Conservation (phyloP, 805 yeast species). For the Saccharomycopsis vini region DNA sequence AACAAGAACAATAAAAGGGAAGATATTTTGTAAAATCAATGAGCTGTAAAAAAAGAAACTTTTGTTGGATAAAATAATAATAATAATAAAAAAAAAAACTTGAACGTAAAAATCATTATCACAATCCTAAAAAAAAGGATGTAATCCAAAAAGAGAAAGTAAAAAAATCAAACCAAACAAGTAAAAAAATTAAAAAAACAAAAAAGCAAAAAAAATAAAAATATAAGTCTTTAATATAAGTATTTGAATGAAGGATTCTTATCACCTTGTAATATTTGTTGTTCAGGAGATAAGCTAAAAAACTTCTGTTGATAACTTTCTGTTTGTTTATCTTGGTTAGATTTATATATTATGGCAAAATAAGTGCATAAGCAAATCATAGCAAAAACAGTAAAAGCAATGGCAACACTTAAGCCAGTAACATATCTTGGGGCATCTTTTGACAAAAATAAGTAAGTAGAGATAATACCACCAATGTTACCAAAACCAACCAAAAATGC, state of each 20-base stretch:
- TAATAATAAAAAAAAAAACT: no score
- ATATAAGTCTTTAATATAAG: constrained; percentile 25
- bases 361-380: constrained; percentile 30
- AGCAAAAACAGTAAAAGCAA: constrained; percentile 40
- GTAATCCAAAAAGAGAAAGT: no score
- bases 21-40: no score
- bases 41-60: no score
- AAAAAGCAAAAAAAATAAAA: no score
- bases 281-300: constrained; percentile 25
- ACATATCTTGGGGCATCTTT: constrained; percentile 50
- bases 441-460: constrained; percentile 47
- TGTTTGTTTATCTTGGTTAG: constrained; percentile 24
- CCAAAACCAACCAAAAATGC: constrained; percentile 65
- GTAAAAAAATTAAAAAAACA: no score
- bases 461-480: constrained; percentile 62
- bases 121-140: no score
- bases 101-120: no score
- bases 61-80: no score
- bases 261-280: constrained; percentile 31
- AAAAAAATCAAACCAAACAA: no score
- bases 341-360: constrained; percentile 25
- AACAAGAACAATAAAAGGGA: no score
- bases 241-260: constrained; percentile 31
- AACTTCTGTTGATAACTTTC: constrained; percentile 24
- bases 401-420: constrained; percentile 43